Evolutionary conservation across 495 filamentous ascomycete genomes (phyloP).

Genomic region (Achaetomiella virescens): DNA sequence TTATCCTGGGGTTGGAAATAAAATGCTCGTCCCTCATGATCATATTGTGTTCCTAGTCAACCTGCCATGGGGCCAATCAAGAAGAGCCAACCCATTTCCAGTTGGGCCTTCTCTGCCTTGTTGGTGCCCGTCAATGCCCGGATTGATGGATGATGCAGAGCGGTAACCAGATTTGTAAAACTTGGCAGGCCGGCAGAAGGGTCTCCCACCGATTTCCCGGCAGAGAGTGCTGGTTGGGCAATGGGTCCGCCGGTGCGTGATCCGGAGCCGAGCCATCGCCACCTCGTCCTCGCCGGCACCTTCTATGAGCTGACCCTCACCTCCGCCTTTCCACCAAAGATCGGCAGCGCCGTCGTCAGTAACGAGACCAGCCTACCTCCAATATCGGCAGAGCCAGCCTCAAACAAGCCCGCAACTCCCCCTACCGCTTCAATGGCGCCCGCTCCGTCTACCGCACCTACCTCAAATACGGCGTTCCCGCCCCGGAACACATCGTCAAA

Average conservation of each 20-base stretch:
- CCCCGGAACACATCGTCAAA: slow-evolving; percentile 30
- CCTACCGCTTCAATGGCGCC: slow-evolving; percentile 44
- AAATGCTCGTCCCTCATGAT: too few relatives aligned
- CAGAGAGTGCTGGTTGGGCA: not conserved
- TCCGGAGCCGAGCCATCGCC: slow-evolving; percentile 2
- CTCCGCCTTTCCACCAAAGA: slow-evolving; percentile 27
- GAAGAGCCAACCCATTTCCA: not conserved
- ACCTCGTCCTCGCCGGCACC: slow-evolving; percentile 17
- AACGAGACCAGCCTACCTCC: not conserved
- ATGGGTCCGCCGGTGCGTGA: not conserved
- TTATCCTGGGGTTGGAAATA: too few relatives aligned
- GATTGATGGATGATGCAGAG: too few relatives aligned
- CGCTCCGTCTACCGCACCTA: slow-evolving; percentile 54
- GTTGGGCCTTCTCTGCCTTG: not conserved
- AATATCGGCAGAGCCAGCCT: slow-evolving; percentile 36
- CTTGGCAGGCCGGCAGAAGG: too few relatives aligned
- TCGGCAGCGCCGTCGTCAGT: slow-evolving; percentile 22
- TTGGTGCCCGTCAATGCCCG: too few relatives aligned
- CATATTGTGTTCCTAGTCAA: not conserved
- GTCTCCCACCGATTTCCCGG: too few relatives aligned
- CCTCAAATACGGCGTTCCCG: slow-evolving; percentile 50
- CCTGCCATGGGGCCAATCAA: not conserved
- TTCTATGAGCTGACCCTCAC: slow-evolving; percentile 19
- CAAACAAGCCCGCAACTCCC: slow-evolving; percentile 46
- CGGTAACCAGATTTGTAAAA: too few relatives aligned